Base-by-base conservation (phyloP, 2,329 filamentous ascomycete species). In the Rhexocercosporidium sp. region DNA sequence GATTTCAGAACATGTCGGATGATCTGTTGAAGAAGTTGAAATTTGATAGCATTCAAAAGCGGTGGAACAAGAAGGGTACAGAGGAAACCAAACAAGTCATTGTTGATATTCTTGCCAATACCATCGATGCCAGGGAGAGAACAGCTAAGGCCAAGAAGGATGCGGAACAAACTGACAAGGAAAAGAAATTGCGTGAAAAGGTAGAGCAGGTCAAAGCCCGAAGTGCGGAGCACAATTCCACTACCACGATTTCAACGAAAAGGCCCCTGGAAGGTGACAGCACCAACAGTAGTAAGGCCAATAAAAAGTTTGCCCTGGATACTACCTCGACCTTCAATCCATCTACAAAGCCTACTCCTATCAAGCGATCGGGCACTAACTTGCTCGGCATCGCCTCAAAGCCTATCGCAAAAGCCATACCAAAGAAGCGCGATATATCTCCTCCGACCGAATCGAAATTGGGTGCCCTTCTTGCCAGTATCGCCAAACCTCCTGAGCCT, bases 31-130 rank as follows among this genome's bases (percentile, higher is more conserved):
- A 89, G 70, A 88, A 86, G 68, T 85, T 88, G 47, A 91, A 91
- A 74, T 86, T 93, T 65, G 85, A 87, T 66, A 88, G 86, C 64
- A 85, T 92, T 18, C 83, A 88, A 47, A 87, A 87, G 68, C 84
- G 86, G 9, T 87, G 91, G 74, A 84, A 83, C 67, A 89, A 76
- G 74, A 88, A 88, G 73, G 90, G 88, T 29, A 89, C 92, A 73
- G 83, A 85, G 0, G 86, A 90, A 62, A 86, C 88, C 57, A 90
- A 90, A 72, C 83, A 83, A 4, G 80, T 90, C 56, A 86, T 90
- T 4, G 83, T 84, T 41, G 83, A 84, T 67, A 89, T 91, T 56
- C 78, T 84, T n/a, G 72, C 75, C 25, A 78, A 75, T 66, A 77
- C 77, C 8, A 68, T 60, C 11, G 75, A 77, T 51, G 73, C 73